A percentile compares a stretch with the other conserved stretches of the same genome.
These are phyloP conservation scores for Saccharomyces kudriavzevii DNA, from an alignment of 805 yeast genomes.

Conservation along the genomic window DNA sequence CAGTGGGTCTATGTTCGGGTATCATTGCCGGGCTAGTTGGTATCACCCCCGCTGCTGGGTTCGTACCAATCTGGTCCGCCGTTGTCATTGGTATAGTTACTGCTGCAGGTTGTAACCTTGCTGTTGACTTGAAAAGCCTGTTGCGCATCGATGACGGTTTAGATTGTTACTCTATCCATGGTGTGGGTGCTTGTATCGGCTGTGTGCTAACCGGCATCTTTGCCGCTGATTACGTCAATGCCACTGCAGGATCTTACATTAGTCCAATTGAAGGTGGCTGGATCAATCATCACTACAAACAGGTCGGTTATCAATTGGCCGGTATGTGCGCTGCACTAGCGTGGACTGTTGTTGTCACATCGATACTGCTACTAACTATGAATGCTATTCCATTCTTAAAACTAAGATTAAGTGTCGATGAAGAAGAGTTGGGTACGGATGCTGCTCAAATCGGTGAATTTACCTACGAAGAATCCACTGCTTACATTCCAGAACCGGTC, in stretches of 20 bases:
- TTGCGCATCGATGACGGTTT: constrained; percentile 86
- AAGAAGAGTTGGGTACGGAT: constrained; percentile 84
- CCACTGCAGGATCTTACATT: constrained; percentile 56
- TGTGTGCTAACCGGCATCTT: constrained; percentile 81
- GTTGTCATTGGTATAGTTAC: constrained; percentile 76
- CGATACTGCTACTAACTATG: constrained; percentile 55
- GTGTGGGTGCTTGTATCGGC: constrained; percentile 87
- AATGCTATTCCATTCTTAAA: constrained; percentile 74
- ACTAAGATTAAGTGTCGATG: constrained; percentile 76
- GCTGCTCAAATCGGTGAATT: constrained; percentile 85
- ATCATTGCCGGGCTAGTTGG: constrained; percentile 90
- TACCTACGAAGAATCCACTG: constrained; percentile 58
- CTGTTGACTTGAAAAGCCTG: constrained; percentile 68
- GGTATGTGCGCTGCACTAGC: constrained; percentile 60
- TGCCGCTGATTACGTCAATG: constrained; percentile 85
- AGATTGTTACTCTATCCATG: constrained; percentile 90
- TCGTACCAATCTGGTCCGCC: constrained; percentile 84
- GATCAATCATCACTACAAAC: constrained; percentile 74
- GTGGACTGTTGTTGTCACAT: constrained; percentile 72
- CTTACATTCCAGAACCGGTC: constrained; percentile 69
- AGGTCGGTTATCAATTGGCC: constrained; percentile 83
- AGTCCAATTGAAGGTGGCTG: constrained; percentile 74
- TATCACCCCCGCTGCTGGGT: constrained; percentile 96
- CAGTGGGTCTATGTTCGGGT: constrained; percentile 91
- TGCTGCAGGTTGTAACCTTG: constrained; percentile 72